Evolutionary conservation across 139 green algal species (phyloP), one percentile per base, ranked within the genome.

Genomic region (Chlamydomonas asymmetrica): DNA sequence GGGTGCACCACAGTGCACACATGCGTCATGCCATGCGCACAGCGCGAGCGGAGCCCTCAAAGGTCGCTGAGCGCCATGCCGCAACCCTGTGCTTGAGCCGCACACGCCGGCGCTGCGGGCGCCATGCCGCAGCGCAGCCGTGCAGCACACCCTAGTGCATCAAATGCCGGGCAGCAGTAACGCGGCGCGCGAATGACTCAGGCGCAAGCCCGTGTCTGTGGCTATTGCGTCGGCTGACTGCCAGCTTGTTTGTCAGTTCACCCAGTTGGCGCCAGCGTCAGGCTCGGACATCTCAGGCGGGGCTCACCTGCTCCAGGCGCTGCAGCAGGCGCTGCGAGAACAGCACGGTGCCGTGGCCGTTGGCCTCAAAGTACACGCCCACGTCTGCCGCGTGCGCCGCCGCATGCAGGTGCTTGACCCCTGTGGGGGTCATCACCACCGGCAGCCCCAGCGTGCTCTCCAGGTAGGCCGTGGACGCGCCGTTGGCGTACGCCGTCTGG

Each of bases 401-500:
- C 29, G 82, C 80, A 61, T 98, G 93, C 63, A 98, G 72, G 80
- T 97, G 85, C 84, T 99, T 99, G 31, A 99, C 96, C 18, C 96
- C 96, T 66, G 86, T 90, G 16, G 82, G 68, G 4, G 83, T 88
- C 63, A 82, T 88, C 23, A 73, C 56, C 29, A 88, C 78, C 13
- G 72, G n/a, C 32, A 93, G 63, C 29, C 75, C 65, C 71, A 92
- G 68, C 66, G 71, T 32, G 32, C 89, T 5, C 8, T 31, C 61
- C 2, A 97, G 69, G 84, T 92, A 98, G 10, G 62, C 45, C 0
- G 90, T 97, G 18, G 92, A 93, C 0, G 86, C 89, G 0, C 94
- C 94, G 80, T 99, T 99, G 31, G 96, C 94, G 71, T 99, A 99
- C 3, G 96, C 97, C 16, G 97, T 99, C 84, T 99, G 97, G 38